phyloP scores from a whole-genome alignment of 257 asterid genomes.

The Mitragyna speciosa region DNA sequence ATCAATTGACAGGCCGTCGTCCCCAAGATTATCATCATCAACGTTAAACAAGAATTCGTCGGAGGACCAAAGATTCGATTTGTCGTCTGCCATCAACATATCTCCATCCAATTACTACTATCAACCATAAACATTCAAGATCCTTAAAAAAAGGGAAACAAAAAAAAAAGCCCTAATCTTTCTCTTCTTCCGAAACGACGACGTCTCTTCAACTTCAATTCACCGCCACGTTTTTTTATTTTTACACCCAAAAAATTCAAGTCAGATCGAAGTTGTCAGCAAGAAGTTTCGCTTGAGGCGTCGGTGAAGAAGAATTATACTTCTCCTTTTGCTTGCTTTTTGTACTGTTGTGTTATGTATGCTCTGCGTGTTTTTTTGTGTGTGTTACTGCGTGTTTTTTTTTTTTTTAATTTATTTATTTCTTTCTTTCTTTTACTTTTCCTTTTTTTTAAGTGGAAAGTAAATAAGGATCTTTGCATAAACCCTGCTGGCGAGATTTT shows the following conservation, averaged over 20 bases:
- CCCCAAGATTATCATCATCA: slow-evolving; percentile 15
- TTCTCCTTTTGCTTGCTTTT: not conserved
- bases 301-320: slow-evolving; percentile 4
- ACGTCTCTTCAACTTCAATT: not conserved
- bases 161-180: slow-evolving; percentile 39
- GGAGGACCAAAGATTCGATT: slow-evolving; percentile 17
- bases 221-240: not conserved
- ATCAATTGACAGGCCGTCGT: slow-evolving; percentile 43
- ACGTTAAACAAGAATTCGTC: slow-evolving; percentile 32
- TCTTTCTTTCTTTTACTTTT: no score
- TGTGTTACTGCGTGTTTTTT: not conserved
- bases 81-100: slow-evolving; percentile 55
- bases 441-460: not conserved
- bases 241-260: slow-evolving; percentile 1
- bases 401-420: no score
- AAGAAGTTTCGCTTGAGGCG: slow-evolving; percentile 25
- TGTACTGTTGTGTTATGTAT: not conserved
- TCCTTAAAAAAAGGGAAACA: not conserved
- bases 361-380: not conserved
- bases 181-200: not conserved
- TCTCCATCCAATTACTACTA: slow-evolving; percentile 25
- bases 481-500: slow-evolving; percentile 1
- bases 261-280: slow-evolving; percentile 2
- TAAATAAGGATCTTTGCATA: slow-evolving; percentile 12
- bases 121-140: not conserved